phyloP scores from a whole-genome alignment of 257 asterid genomes.

The Catharanthus roseus region DNA sequence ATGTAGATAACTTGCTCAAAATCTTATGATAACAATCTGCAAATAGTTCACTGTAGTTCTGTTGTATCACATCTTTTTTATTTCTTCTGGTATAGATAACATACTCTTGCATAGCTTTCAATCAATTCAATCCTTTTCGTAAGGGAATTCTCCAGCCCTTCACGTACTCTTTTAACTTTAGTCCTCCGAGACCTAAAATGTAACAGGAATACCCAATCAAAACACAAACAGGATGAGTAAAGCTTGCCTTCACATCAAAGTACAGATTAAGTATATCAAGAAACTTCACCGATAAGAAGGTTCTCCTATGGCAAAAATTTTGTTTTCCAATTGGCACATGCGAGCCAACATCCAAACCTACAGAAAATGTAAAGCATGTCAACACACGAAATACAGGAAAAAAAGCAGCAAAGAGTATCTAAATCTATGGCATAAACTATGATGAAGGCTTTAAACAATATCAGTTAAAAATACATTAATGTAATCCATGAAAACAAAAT shows the following conservation, averaged over 20 bases:
- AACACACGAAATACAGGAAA: neutral
- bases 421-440: neutral
- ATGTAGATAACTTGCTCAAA: constrained; percentile 9
- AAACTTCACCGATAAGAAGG: constrained; percentile 71
- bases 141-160: constrained; percentile 70
- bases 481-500: neutral
- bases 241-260: neutral
- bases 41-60: neutral
- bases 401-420: neutral
- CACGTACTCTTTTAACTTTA: constrained; percentile 73
- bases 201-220: constrained; percentile 5
- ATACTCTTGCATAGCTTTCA: constrained; percentile 92
- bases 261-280: constrained; percentile 12
- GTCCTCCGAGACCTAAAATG: constrained; percentile 68
- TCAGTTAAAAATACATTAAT: neutral
- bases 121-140: constrained; percentile 79
- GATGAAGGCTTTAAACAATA: neutral
- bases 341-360: constrained; percentile 98
- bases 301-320: constrained; percentile 89
- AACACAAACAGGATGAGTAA: neutral
- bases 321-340: constrained; percentile 90
- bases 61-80: neutral
- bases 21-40: neutral
- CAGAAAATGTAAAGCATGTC: constrained; percentile 4
- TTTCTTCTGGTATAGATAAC: constrained; percentile 20